Conservation (phyloP, 1,284 basidiomycete species). For the Cerioporus squamosus region DNA sequence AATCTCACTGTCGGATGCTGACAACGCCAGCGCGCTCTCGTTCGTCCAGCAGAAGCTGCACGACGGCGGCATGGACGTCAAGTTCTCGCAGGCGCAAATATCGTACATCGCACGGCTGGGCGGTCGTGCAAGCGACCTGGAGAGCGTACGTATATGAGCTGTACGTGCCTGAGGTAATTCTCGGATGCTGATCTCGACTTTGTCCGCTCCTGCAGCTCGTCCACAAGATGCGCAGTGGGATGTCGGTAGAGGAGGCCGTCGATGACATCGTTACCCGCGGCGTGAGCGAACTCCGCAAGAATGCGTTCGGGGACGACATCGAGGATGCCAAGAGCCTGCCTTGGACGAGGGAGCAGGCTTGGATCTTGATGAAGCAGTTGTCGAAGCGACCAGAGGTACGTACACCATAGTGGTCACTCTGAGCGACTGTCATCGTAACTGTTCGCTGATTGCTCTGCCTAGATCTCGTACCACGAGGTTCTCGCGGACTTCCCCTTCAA, state of each 20-base stretch:
- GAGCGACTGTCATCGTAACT: too few species aligned
- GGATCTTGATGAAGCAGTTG: conserved; percentile 82
- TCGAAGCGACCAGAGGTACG: conserved; percentile 72
- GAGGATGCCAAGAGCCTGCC: conserved; percentile 84
- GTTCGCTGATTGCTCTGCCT: conserved; percentile 2
- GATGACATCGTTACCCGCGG: conserved; percentile 86
- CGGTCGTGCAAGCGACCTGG: conserved; percentile 86
- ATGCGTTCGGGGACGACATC: conserved; percentile 89
- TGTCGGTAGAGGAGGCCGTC: conserved; percentile 78
- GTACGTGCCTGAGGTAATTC: not conserved
- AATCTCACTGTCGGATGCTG: conserved; percentile 86
- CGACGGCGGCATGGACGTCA: conserved; percentile 57
- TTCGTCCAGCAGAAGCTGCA: conserved; percentile 84
- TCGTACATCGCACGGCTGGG: conserved; percentile 75
- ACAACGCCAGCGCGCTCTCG: conserved; percentile 76
- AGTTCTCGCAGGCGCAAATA: conserved; percentile 57
- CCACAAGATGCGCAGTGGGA: conserved; percentile 83
- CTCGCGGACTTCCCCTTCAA: conserved; percentile 91
- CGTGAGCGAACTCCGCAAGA: conserved; percentile 87
- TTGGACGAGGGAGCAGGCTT: conserved; percentile 90
- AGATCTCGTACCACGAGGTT: conserved; percentile 86
- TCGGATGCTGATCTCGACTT: not conserved
- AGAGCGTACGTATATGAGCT: conserved; percentile 60
- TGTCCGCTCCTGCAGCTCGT: conserved; percentile 61
- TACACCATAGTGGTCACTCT: not conserved